Evolutionary conservation across 352 stramenopile genomes (phyloP).

Genomic region (Saprolegnia parasitica): DNA sequence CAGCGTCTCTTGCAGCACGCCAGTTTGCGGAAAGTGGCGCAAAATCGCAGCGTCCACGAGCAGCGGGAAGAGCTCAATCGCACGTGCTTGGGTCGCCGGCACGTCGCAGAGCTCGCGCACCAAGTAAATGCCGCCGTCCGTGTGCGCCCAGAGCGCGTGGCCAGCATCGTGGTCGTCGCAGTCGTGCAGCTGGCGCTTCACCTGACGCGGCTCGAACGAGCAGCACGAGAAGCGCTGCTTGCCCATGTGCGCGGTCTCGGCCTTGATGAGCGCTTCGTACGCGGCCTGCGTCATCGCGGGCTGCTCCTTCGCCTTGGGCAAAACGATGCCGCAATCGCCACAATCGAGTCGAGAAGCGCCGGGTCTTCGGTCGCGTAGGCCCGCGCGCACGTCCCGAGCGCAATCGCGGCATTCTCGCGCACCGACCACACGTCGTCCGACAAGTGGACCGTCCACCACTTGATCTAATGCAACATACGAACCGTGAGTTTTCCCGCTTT

Average conservation of each 20-base stretch:
- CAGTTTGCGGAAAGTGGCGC: conserved; percentile 69
- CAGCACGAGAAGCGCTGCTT: conserved; percentile 95
- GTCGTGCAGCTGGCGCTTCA: conserved; percentile 79
- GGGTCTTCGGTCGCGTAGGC: conserved; percentile 84
- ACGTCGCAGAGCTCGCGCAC: conserved; percentile 87
- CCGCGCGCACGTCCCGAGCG: conserved; percentile 89
- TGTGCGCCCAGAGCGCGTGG: conserved; percentile 91
- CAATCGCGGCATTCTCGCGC: conserved; percentile 92
- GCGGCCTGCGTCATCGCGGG: conserved; percentile 89
- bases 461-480: conserved; percentile 23
- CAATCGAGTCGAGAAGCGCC: conserved; percentile 62
- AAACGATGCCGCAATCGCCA: conserved; percentile 54
- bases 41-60: conserved; percentile 72
- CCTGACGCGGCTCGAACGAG: conserved; percentile 91
- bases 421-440: conserved; percentile 98
- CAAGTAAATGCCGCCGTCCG: conserved; percentile 94
- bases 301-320: conserved; percentile 87
- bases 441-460: conserved; percentile 91
- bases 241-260: conserved; percentile 87
- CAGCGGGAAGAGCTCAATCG: conserved; percentile 45
- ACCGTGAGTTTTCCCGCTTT: conserved; percentile 34
- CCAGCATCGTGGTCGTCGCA: conserved; percentile 77
- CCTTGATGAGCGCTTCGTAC: conserved; percentile 88
- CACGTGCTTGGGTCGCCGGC: conserved; percentile 40
- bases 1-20: conserved; percentile 71